Evolutionary conservation across 2,329 filamentous ascomycete species (phyloP), one percentile per base, ranked within the genome.

Genomic region (Ophiostoma populinum): DNA sequence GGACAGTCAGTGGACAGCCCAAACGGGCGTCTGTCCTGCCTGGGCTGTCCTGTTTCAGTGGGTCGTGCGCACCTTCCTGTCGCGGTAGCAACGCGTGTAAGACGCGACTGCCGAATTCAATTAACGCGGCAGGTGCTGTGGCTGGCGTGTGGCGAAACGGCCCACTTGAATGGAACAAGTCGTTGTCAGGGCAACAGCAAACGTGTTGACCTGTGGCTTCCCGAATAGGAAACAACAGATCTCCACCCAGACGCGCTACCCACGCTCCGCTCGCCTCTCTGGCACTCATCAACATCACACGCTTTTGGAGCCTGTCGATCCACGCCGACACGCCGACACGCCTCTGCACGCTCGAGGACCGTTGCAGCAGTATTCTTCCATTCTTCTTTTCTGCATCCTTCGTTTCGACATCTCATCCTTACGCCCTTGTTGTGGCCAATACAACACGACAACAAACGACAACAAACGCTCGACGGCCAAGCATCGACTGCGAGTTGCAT

Each of bases 121-220:
- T 46, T 46, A 42, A 45, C 32, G 36, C 36, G 35, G n/a, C n/a
- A n/a, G 30, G 16, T 43, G 42, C 44, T 41, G 41, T 45, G 43
- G 16, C 13, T 18, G 20, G 21, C 15, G 9, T 18, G 4, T 6
- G 7, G 7, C 9, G 19, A 27, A 2, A 20, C 2, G 17, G 20
- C 18, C 17, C 12, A 21, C 7, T 27, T 12, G 13, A 34, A 6
- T n/a, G n/a, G 8, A 13, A 11, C 18, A 24, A 28, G 10, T 12
- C 20, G 31, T 44, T 44, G 41, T 42, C 39, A 40, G 31, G 16
- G 41, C 39, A 44, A 44, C 43, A 9, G 8, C 19, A 26, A 31
- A 24, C 35, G 36, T 42, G 36, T 44, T 43, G 41, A 38, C 32
- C 28, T 24, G 13, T 12, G 4, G n/a, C n/a, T 24, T 27, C 41